phyloP scores from a whole-genome alignment of 495 filamentous ascomycete species.

The Lindgomyces ingoldianus region DNA sequence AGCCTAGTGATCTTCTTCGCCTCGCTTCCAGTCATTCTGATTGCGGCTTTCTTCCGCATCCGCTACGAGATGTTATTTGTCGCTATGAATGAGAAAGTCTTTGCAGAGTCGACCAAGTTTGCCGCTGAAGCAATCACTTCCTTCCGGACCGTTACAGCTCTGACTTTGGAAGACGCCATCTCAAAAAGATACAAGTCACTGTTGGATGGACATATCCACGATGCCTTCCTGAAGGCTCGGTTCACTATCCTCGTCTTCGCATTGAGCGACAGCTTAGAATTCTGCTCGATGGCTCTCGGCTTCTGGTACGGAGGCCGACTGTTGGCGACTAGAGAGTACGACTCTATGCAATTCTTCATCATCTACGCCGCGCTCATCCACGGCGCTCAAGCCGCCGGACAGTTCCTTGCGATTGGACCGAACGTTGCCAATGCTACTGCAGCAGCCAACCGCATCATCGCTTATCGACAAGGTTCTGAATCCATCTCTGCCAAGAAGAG shows the following conservation, averaged over 20 bases:
- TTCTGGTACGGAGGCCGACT: conserved; percentile 66
- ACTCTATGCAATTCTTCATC: conserved; percentile 9
- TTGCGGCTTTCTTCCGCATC: conserved; percentile 75
- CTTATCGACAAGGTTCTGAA: conserved; percentile 59
- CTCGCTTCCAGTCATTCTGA: conserved; percentile 48
- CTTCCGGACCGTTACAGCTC: conserved; percentile 14
- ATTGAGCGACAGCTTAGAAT: conserved; percentile 72
- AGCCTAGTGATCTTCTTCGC: conserved; percentile 52
- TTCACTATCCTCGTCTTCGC: conserved; percentile 74
- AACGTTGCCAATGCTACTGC: conserved; percentile 11
- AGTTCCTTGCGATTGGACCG: conserved; percentile 12
- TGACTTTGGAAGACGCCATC: conserved; percentile 17
- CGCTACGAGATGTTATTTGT: conserved; percentile 45
- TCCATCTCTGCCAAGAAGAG: conserved; percentile 67
- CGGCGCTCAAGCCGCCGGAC: conserved; percentile 14
- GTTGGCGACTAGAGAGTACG: conserved; percentile 1
- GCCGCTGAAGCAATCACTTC: conserved; percentile 13
- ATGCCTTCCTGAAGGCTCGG: conserved; percentile 45
- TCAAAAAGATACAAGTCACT: conserved; percentile 6
- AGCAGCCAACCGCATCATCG: conserved; percentile 14
- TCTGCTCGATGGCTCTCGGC: conserved; percentile 81
- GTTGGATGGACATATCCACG: conserved; percentile 4
- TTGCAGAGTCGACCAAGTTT: conserved; percentile 32
- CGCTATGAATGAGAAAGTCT: conserved; percentile 6
- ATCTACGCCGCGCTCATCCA: conserved; percentile 16